Percentiles rank a stretch among this genome's conserved stretches.
phyloP scores from a whole-genome alignment of 768 basidiomycete species.

The Suillus hirtellus region DNA sequence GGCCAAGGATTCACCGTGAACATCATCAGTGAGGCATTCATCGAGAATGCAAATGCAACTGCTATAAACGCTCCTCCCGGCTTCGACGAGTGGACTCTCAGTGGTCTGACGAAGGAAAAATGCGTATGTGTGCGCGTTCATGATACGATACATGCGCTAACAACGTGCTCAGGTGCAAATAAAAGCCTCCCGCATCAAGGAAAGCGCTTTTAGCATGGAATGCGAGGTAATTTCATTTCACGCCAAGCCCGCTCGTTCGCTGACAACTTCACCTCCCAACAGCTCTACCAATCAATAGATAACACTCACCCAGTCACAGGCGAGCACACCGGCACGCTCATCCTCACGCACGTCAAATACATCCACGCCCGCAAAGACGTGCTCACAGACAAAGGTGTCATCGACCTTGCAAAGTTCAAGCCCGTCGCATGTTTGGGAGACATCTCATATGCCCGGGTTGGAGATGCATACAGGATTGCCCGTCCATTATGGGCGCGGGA shows the following conservation, averaged over 20 bases:
- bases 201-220: slow-evolving; percentile 49
- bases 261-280: slow-evolving; percentile 11
- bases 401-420: slow-evolving; percentile 38
- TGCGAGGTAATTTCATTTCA: slow-evolving; percentile 34
- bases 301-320: slow-evolving; percentile 34
- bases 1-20: slow-evolving; percentile 52
- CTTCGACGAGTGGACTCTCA: slow-evolving; percentile 42
- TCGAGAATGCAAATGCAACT: slow-evolving; percentile 41
- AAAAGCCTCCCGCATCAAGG: slow-evolving; percentile 42
- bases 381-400: slow-evolving; percentile 33
- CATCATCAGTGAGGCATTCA: slow-evolving; percentile 54
- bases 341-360: slow-evolving; percentile 39
- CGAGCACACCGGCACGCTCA: slow-evolving; percentile 29
- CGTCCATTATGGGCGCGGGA: slow-evolving; percentile 10
- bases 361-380: slow-evolving; percentile 43
- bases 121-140: slow-evolving; percentile 25
- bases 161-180: slow-evolving; percentile 33
- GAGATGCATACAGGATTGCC: slow-evolving; percentile 29
- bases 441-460: slow-evolving; percentile 35
- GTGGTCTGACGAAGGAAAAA: slow-evolving; percentile 42
- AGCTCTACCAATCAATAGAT: slow-evolving; percentile 39
- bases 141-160: neutral
- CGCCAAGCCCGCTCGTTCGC: neutral
- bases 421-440: slow-evolving; percentile 42
- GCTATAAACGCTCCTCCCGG: slow-evolving; percentile 38